phyloP scores from a whole-genome alignment of 345 rosid species.

The Camelina hispida region DNA sequence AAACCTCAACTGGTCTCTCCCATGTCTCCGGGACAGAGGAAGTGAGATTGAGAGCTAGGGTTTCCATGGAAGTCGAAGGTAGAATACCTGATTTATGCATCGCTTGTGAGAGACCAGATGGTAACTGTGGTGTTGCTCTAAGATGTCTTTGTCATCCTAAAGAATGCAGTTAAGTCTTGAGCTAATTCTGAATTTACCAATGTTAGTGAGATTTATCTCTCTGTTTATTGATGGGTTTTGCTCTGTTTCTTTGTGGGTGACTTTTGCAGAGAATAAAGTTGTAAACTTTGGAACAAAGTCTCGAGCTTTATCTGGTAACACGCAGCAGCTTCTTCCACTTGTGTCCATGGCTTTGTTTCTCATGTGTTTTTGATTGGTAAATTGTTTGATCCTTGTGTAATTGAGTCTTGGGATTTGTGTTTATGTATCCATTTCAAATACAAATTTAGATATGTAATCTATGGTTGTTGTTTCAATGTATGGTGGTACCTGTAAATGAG shows the following conservation, averaged over 20 bases:
- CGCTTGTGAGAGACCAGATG: conserved; percentile 61
- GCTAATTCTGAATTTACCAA: background rate
- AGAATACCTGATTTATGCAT: conserved; percentile 63
- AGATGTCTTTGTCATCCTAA: conserved; percentile 70
- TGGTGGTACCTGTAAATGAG: background rate
- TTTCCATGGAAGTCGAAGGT: conserved; percentile 62
- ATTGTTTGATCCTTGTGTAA: no score
- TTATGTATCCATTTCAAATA: background rate
- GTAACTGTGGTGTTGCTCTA: conserved; percentile 68
- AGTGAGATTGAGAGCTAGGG: conserved; percentile 50
- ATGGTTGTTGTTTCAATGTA: background rate
- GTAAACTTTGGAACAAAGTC: conserved; percentile 34
- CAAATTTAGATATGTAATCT: background rate
- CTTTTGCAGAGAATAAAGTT: conserved; percentile 36
- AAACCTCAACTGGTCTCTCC: conserved; percentile 56
- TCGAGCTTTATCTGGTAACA: conserved; percentile 15
- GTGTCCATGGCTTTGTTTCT: conserved; percentile 24
- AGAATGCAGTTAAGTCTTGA: conserved; percentile 61
- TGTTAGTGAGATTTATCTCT: background rate
- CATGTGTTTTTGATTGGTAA: background rate
- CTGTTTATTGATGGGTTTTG: background rate
- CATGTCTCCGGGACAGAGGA: conserved; percentile 27
- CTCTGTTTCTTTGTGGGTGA: background rate
- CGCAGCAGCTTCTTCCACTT: conserved; percentile 4
- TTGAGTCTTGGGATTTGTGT: background rate